Base-by-base conservation (phyloP, 2,329 filamentous ascomycete genomes). In the Aspergillus phoenicis region DNA sequence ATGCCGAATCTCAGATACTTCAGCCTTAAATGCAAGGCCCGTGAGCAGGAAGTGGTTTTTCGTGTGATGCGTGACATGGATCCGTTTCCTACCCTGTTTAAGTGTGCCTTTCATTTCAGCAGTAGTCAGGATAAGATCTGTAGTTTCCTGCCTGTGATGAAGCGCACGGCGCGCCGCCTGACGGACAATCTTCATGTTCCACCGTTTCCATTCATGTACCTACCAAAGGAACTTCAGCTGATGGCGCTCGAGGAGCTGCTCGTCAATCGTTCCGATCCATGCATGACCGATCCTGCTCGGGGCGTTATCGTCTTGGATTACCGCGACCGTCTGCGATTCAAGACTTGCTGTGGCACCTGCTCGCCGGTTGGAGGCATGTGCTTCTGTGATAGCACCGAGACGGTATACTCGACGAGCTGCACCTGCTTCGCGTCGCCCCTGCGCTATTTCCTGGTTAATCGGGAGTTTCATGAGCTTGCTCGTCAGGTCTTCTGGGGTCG, bases 161-260 rank as follows among this genome's bases (percentile, higher is more conserved):
- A 59, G 48, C 49, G 62, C 20, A 60, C 63, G 22, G 63, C 64
- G 4, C 63, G 59, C 61, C 58, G 64, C 22, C 33, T 68, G 55
- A 69, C 65, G 8, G 54, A 56, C 13, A 64, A 61, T 11, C 49
- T 65, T 24, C 24, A 56, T 7, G 58, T 38, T n/a, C 51, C 54
- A 11, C 17, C 61, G 0, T 73, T 73, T 52, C 63, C 59, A 3
- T 73, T 68, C 47, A 56, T 60, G 24, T 48, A 60, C 24, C 65
- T 73, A 8, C 71, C 71, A 8, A 67, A 67, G 39, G 71, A 73
- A 56, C 49, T 73, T 2, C 71, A 73, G 47, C 58, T 66, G n/a
- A 63, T 71, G 57, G 57, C 70, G 17, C 61, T 71, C 13, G 63
- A 69, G 17, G 24, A 62, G 22, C 39, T 66, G 8, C 52, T 73